Base-by-base conservation (phyloP, 1,284 basidiomycete species). In the Apiotrichum gamsii region DNA sequence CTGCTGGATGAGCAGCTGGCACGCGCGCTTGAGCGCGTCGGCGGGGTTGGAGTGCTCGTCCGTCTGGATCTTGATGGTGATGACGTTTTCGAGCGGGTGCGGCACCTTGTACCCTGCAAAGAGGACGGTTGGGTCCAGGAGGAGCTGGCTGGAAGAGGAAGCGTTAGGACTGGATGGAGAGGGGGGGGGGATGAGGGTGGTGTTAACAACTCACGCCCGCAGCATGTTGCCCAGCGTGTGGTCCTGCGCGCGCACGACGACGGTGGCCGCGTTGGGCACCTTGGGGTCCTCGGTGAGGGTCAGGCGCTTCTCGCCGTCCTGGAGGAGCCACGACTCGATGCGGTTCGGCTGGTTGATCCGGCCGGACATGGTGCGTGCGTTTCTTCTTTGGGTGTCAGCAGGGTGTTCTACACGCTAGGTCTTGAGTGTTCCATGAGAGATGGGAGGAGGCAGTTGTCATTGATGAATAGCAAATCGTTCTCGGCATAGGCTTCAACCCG, bases 81-180 rank as follows among this genome's bases (percentile, higher is more conserved):
- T 94, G 63, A 90, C 81, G 8, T 94, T 91, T 56, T 96, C 89
- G 16, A 96, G 81, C 1, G 95, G 94, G 64, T 97, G 94, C 0
- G 94, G 91, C 31, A 94, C 90, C 76, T 93, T 91, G 82, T 97
- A 97, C 0, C 94, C 94, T 3, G 91, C 91, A 68, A 98, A 98
- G 51, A 94, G 82, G 55, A 95, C 83, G 58, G 83, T 78, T 1
- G 87, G 83, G 78, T 86, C 85, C 13, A 82, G 72, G 20, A 94
- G 82, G 20, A 95, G 82, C 79, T 96, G 89, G 9, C 90, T 93
- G 70, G 6, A n/a, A n/a, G n/a, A n/a, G n/a, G 28, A 31, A 30
- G 32, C 45, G 49, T 47, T 6, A 43, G 30, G 16, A 23, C 13
- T n/a, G 18, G 35, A 25, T 8, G 19, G 18, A 23, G 32, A 48